Conservation (phyloP, 2,329 filamentous ascomycete genomes). For the Colletotrichum neosansevieriae region DNA sequence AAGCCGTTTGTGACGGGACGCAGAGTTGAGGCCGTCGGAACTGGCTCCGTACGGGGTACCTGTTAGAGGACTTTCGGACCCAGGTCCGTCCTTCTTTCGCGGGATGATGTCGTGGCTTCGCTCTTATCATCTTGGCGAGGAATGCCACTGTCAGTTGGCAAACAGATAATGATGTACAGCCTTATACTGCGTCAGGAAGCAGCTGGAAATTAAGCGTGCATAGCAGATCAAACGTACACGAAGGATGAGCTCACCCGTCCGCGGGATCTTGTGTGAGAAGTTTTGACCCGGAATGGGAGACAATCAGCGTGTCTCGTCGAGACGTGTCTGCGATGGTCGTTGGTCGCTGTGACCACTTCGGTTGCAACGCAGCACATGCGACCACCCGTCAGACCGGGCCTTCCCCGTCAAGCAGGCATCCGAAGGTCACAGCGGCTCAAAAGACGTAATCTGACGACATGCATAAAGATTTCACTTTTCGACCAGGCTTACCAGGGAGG, state of each 20-base stretch:
- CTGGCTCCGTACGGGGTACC: too few relatives aligned
- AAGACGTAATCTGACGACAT: neutral
- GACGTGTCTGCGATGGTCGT: neutral
- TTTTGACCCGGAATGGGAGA: neutral
- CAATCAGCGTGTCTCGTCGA: neutral
- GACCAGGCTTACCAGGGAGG: neutral
- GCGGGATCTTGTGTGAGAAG: neutral
- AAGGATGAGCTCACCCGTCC: too few relatives aligned
- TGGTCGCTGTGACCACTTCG: neutral
- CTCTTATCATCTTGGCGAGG: too few relatives aligned
- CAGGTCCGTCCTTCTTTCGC: too few relatives aligned
- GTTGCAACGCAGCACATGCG: neutral
- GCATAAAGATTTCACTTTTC: neutral
- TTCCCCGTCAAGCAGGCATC: neutral
- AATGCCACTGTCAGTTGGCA: too few relatives aligned
- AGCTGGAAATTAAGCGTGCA: too few relatives aligned
- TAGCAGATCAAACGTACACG: too few relatives aligned
- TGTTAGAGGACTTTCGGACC: too few relatives aligned
- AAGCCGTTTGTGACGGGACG: neutral
- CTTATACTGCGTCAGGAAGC: too few relatives aligned
- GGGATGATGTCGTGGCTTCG: too few relatives aligned
- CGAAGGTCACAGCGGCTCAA: neutral
- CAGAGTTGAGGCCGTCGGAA: too few relatives aligned
- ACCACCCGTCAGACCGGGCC: neutral
- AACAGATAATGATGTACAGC: too few relatives aligned